Evolutionary conservation across 78 protist species (phyloP).

Genomic region (Dictyostelium intermedium): DNA sequence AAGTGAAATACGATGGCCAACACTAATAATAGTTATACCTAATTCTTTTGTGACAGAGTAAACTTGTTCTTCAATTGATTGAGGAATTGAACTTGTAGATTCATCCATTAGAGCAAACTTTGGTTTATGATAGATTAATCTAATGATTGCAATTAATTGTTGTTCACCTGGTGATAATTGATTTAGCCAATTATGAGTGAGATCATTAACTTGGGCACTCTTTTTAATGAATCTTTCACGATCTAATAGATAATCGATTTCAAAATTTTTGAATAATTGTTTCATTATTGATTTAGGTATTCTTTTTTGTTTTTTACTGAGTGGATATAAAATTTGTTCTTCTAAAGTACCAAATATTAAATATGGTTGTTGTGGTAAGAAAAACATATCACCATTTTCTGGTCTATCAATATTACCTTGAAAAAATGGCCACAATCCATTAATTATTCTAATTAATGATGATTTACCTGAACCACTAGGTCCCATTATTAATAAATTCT

Average conservation of each 20-base stretch:
- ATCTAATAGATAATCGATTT: slow-evolving; percentile 31
- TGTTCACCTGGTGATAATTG: slow-evolving; percentile 83
- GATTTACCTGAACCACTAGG: slow-evolving; percentile 85
- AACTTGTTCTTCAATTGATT: slow-evolving; percentile 26
- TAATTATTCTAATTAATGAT: slow-evolving; percentile 64
- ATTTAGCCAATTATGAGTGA: slow-evolving; percentile 75
- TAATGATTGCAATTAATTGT: slow-evolving; percentile 56
- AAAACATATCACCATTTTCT: slow-evolving; percentile 6
- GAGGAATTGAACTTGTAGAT: slow-evolving; percentile 65
- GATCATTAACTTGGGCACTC: slow-evolving; percentile 31
- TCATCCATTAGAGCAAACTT: slow-evolving; percentile 72
- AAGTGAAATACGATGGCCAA: slow-evolving; percentile 62
- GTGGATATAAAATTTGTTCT: slow-evolving; percentile 79
- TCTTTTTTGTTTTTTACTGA: not conserved
- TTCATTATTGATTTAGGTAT: not conserved
- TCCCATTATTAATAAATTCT: slow-evolving; percentile 71
- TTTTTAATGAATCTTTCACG: slow-evolving; percentile 22
- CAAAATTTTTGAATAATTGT: not conserved
- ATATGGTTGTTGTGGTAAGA: slow-evolving; percentile 77
- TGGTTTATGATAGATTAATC: slow-evolving; percentile 74
- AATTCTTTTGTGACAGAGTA: not conserved
- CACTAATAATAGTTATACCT: slow-evolving; percentile 36
- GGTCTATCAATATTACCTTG: slow-evolving; percentile 43
- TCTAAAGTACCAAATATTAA: slow-evolving; percentile 62
- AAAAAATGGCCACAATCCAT: slow-evolving; percentile 82